phyloP scores from a whole-genome alignment of 2,329 filamentous ascomycete species.

The Geosmithia putterillii region DNA sequence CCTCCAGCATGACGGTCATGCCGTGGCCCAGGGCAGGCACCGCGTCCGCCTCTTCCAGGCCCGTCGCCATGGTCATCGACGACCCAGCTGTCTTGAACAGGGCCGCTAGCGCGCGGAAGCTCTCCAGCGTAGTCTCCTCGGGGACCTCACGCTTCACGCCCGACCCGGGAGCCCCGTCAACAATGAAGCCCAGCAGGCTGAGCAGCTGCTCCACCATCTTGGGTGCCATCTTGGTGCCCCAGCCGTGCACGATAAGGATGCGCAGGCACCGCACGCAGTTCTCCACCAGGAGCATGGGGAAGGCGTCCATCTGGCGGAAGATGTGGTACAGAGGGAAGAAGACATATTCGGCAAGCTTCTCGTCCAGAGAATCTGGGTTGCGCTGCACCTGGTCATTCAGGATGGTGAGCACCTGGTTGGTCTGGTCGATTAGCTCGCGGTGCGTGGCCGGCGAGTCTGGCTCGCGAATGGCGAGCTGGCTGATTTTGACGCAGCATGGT shows the following conservation, averaged over 20 bases:
- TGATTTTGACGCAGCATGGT: conserved; percentile 48
- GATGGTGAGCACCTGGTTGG: conserved; percentile 30
- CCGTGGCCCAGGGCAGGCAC: conserved; percentile 74
- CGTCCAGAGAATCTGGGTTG: conserved; percentile 48
- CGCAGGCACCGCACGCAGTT: conserved; percentile 63
- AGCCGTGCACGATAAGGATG: conserved; percentile 64
- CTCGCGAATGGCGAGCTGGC: conserved; percentile 40
- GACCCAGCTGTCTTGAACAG: conserved; percentile 49
- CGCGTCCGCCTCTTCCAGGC: conserved; percentile 42
- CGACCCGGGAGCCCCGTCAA: conserved; percentile 54
- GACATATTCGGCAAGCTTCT: conserved; percentile 81
- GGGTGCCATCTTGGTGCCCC: conserved; percentile 58
- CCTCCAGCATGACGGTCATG: conserved; percentile 69
- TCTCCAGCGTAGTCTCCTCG: conserved; percentile 65
- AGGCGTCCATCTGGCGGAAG: conserved; percentile 60
- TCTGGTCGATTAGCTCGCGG: conserved; percentile 32
- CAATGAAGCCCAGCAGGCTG: conserved; percentile 70
- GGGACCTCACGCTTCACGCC: conserved; percentile 31
- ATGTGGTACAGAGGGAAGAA: conserved; percentile 90
- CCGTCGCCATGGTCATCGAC: conserved; percentile 32
- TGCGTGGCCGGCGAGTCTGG: conserved; percentile 25
- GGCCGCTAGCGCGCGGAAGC: conserved; percentile 55
- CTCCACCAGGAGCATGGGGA: conserved; percentile 64
- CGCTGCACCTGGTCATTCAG: conserved; percentile 28
- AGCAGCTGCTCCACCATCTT: conserved; percentile 74